Evolutionary conservation across 768 basidiomycete genomes (phyloP).

Genomic region (Hygrophoropsis aurantiaca): DNA sequence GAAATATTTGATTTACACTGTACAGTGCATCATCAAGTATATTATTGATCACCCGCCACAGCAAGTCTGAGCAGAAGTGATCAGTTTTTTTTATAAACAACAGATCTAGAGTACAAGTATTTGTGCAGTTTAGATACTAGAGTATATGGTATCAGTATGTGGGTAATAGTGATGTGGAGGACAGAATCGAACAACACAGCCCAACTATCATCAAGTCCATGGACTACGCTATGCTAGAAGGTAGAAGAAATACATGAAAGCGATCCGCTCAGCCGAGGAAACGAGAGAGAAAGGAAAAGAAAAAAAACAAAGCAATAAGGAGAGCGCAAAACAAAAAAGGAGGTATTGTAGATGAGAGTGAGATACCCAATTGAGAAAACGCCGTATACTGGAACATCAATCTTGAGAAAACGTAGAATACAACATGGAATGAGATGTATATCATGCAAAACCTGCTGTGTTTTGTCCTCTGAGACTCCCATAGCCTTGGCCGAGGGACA

Average conservation of each 20-base stretch:
- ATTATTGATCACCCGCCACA: conserved; percentile 1
- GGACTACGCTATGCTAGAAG: not conserved
- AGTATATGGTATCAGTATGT: conserved; percentile 6
- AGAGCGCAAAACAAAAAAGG: conserved; percentile 10
- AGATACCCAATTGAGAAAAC: conserved; percentile 6
- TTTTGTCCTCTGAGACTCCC: conserved; percentile 37
- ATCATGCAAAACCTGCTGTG: conserved; percentile 10
- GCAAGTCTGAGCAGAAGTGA: conserved; percentile 1
- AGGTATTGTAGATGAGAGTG: conserved; percentile 2
- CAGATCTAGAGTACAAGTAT: conserved; percentile 7
- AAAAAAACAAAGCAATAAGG: conserved; percentile 24
- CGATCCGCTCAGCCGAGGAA: conserved; percentile 1
- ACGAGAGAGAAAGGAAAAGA: conserved; percentile 4
- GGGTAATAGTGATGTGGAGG: conserved; percentile 4
- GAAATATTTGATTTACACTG: too few relatives aligned
- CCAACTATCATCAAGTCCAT: too few relatives aligned
- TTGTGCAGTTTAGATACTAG: conserved; percentile 5
- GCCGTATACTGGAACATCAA: conserved; percentile 4
- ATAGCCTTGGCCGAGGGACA: conserved; percentile 39
- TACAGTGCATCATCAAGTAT: not conserved
- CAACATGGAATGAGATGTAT: not conserved
- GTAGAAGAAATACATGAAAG: conserved; percentile 2
- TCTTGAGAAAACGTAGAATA: not conserved
- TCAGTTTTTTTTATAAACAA: conserved; percentile 4
- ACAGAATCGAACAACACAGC: not conserved